Base-by-base conservation (phyloP, 768 basidiomycete genomes). In the Myochromella boudieri region DNA sequence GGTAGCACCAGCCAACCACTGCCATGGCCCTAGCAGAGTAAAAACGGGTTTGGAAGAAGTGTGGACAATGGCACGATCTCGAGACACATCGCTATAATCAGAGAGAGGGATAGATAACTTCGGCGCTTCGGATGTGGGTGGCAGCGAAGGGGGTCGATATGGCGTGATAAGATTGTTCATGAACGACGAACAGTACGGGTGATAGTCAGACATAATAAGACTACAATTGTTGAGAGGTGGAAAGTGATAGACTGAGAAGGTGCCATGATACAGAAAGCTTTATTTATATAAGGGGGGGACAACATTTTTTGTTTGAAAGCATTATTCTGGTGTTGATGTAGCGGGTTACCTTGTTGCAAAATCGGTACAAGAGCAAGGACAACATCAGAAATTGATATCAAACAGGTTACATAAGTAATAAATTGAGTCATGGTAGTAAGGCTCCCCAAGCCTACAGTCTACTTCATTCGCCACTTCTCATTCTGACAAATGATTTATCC, bases 11-110 rank as follows among this genome's bases (percentile, higher is more conserved):
- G 48, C 45, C 4, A 55, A 20, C 56, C 53, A 55, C 9, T 28
- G 33, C 56, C 56, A 57, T 32, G 37, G 21, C 6, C 50, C 50
- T 21, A 42, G 42, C n/a, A 53, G 39, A 18, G 33, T 44, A 39
- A 49, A 57, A n/a, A 57, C 29, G 10, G 53, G 50, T 25, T 44
- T 41, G 25, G 12, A 24, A 51, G 33, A 15, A 44, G 11, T 18
- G 22, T 40, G 10, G 33, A 37, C 18, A n/a, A 15, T 14, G 24
- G 20, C 3, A 32, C n/a, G n/a, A n/a, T n/a, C n/a, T n/a, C n/a
- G n/a, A n/a, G n/a, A n/a, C n/a, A n/a, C 33, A 34, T 6, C 33
- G 18, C 6, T 17, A 14, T n/a, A 34, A 34, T 34, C n/a, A 12
- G 18, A 34, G 14, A 34, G 33, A 34, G 33, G 18, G 14, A 14